phyloP scores from a whole-genome alignment of 2,329 filamentous ascomycete genomes.

The Teratosphaeria nubilosa region DNA sequence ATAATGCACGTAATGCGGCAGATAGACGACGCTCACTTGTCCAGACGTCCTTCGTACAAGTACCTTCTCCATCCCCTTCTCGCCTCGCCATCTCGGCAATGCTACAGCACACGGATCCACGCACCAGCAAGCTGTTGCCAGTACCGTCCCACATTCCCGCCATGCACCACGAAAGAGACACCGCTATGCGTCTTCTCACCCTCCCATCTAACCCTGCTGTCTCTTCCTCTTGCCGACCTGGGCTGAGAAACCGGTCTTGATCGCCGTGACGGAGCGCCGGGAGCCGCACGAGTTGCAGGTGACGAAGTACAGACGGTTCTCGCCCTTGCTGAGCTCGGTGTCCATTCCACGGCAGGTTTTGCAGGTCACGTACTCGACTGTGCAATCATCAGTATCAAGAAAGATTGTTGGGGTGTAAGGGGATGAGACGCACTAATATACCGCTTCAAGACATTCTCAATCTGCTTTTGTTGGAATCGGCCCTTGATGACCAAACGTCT shows the following conservation, averaged over 20 bases:
- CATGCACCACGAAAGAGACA: background rate
- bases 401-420: background rate
- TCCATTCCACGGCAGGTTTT: constrained; percentile 94
- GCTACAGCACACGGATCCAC: background rate
- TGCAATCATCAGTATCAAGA: constrained; percentile 14
- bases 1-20: too few relatives aligned
- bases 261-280: constrained; percentile 81
- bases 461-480: constrained; percentile 99
- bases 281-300: constrained; percentile 68
- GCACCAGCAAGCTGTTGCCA: background rate
- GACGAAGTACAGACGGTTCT: constrained; percentile 98
- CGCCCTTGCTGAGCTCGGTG: constrained; percentile 94
- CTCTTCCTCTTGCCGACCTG: constrained; percentile 98
- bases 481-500: constrained; percentile 96
- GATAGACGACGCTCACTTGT: background rate
- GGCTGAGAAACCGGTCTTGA: constrained; percentile 99
- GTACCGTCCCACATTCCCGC: background rate
- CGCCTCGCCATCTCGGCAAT: background rate
- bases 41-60: background rate
- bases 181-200: background rate
- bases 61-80: background rate
- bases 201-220: constrained; percentile 39
- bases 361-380: constrained; percentile 95
- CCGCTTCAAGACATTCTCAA: constrained; percentile 91
- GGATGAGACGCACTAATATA: constrained; percentile 66